Conservation (phyloP, 139 green algal genomes). For the Chlorella sp. region DNA sequence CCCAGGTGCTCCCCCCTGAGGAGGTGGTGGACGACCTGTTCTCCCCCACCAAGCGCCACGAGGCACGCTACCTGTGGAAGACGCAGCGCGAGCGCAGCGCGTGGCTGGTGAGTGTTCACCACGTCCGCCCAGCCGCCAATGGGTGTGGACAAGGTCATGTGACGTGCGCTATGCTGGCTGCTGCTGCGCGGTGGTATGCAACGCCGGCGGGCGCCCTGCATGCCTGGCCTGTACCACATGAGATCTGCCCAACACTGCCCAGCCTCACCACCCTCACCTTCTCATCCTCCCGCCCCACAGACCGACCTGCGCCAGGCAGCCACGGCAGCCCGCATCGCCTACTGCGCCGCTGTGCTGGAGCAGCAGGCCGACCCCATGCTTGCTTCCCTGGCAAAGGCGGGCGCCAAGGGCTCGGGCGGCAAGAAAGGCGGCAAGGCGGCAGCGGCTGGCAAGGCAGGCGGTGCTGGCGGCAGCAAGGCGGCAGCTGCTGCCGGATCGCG, state of each 20-base stretch:
- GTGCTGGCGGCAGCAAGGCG: neutral
- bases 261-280: neutral
- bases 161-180: too few relatives aligned
- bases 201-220: too few relatives aligned
- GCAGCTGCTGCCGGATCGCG: neutral
- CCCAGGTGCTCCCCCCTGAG: neutral
- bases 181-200: too few relatives aligned
- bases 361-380: slow-evolving; percentile 25
- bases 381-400: neutral
- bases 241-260: too few relatives aligned
- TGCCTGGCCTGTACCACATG: too few relatives aligned
- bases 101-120: slow-evolving; percentile 7
- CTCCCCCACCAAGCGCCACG: slow-evolving; percentile 21
- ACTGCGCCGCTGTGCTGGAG: slow-evolving; percentile 37
- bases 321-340: slow-evolving; percentile 36
- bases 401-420: neutral
- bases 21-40: slow-evolving; percentile 31
- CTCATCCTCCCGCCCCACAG: neutral
- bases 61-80: slow-evolving; percentile 23
- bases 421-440: neutral
- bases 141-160: too few relatives aligned
- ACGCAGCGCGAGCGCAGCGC: slow-evolving; percentile 15
- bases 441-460: neutral
- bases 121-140: too few relatives aligned
- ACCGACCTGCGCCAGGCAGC: slow-evolving; percentile 17